A percentile compares a stretch with the other conserved stretches of the same genome.
Conservation (phyloP, 2,329 filamentous ascomycete species). For the Talaromyces sp. region DNA sequence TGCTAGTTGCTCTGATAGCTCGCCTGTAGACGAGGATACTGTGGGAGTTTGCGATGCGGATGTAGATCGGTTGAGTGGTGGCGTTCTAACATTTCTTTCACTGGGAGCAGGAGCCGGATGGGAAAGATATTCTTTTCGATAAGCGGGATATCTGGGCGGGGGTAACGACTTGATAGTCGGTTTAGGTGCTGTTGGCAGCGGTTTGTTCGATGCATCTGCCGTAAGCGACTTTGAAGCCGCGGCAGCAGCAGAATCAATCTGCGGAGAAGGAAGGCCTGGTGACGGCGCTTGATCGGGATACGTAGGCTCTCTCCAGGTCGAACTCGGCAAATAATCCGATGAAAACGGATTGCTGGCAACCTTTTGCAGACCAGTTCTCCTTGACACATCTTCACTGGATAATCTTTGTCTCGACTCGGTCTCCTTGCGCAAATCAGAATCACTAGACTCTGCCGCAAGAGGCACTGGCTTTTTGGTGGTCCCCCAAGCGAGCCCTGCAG, state of each 20-base stretch:
- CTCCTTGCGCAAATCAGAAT: conserved; percentile 21
- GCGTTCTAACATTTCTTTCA: not conserved
- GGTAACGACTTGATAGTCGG: conserved; percentile 42
- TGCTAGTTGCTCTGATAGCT: not conserved
- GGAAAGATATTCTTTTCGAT: conserved; percentile 17
- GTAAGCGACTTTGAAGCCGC: conserved; percentile 3
- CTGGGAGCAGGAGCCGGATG: not conserved
- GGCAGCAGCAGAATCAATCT: conserved; percentile 18
- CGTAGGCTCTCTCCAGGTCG: conserved; percentile 20
- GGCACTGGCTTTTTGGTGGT: conserved; percentile 19
- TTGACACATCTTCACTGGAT: conserved; percentile 6
- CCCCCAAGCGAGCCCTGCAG: conserved; percentile 62
- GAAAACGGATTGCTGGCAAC: not conserved
- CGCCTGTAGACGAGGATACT: not conserved
- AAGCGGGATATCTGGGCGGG: conserved; percentile 14
- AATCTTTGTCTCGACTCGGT: conserved; percentile 17
- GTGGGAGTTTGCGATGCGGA: conserved; percentile 17
- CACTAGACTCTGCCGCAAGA: conserved; percentile 21
- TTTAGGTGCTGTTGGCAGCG: conserved; percentile 20
- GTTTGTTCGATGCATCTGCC: not conserved
- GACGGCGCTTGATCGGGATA: conserved; percentile 12
- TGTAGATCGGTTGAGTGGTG: conserved; percentile 16
- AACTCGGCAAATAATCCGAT: conserved; percentile 21
- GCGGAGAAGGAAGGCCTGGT: not conserved
- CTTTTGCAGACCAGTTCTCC: conserved; percentile 9